Conservation (phyloP, 1,139 yeast species). For the Kodamaea arcana region DNA sequence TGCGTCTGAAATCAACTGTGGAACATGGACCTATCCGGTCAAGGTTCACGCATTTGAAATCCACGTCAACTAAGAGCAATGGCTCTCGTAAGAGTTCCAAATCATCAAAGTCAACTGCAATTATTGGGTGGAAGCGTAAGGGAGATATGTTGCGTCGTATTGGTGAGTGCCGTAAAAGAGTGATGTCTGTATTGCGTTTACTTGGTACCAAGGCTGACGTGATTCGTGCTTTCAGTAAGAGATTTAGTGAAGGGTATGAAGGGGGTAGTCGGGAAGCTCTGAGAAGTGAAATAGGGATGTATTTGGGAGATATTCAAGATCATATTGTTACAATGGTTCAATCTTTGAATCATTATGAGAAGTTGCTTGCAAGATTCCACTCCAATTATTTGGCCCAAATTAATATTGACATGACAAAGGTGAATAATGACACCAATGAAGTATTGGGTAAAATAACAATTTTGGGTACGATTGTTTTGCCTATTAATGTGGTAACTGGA, state of each 20-base stretch:
- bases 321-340: conserved; percentile 95
- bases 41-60: conserved; percentile 5
- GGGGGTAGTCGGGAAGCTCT: conserved; percentile 11
- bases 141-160: conserved; percentile 93
- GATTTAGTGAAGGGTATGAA: conserved; percentile 74
- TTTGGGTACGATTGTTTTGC: conserved; percentile 89
- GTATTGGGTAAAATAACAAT: conserved; percentile 91
- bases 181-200: conserved; percentile 82
- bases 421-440: conserved; percentile 95
- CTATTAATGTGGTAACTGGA: conserved; percentile 92
- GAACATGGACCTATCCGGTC: conserved; percentile 23
- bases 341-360: conserved; percentile 88
- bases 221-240: conserved; percentile 86
- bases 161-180: conserved; percentile 92
- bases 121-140: conserved; percentile 79
- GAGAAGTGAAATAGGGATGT: conserved; percentile 64
- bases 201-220: conserved; percentile 95
- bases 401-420: conserved; percentile 94
- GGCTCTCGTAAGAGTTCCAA: conserved; percentile 11
- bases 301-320: conserved; percentile 82
- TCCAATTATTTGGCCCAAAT: conserved; percentile 94
- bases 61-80: conserved; percentile 9
- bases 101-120: conserved; percentile 35
- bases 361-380: conserved; percentile 86
- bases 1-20: conserved; percentile 38